A percentile compares a stretch with the other conserved stretches of the same genome.
Evolutionary conservation across 768 basidiomycete genomes (phyloP).

Genomic region (Lactifluus echinatus): DNA sequence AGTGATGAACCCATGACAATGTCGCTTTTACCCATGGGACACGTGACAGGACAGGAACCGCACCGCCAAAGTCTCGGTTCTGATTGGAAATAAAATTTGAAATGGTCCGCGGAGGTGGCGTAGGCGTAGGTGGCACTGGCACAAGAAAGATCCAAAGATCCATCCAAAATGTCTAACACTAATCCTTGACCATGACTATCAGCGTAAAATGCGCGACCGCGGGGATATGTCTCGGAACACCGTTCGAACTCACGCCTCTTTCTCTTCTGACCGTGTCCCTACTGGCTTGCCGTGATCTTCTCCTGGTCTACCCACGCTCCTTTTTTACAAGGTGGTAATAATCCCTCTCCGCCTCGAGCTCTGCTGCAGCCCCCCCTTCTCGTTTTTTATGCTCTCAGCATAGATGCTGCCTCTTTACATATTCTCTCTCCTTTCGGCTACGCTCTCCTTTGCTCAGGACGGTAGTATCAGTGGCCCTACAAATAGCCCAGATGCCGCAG

Average conservation of each 20-base stretch:
- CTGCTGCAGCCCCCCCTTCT: background rate
- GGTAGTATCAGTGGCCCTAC: slow-evolving; percentile 48
- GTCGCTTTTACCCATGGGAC: background rate
- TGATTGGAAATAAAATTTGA: background rate
- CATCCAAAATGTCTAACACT: too few relatives aligned
- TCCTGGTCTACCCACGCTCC: background rate
- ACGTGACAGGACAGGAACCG: too few relatives aligned
- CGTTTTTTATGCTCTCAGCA: background rate
- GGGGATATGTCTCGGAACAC: background rate
- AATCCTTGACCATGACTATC: too few relatives aligned
- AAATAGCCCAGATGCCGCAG: slow-evolving; percentile 44
- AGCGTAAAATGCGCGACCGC: background rate
- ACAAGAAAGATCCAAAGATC: too few relatives aligned
- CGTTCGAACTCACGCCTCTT: background rate
- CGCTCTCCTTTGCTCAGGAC: slow-evolving; percentile 32
- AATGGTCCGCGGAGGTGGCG: background rate
- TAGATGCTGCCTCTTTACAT: slow-evolving; percentile 12
- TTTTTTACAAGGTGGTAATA: background rate
- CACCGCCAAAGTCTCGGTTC: too few relatives aligned
- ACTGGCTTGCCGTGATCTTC: background rate
- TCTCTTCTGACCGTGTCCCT: background rate
- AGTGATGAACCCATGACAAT: background rate
- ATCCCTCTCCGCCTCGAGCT: background rate
- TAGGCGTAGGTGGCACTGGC: too few relatives aligned
- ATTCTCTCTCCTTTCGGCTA: slow-evolving; percentile 17